Conservation (phyloP, 257 asterid genomes). For the Lithospermum erythrorhizon region DNA sequence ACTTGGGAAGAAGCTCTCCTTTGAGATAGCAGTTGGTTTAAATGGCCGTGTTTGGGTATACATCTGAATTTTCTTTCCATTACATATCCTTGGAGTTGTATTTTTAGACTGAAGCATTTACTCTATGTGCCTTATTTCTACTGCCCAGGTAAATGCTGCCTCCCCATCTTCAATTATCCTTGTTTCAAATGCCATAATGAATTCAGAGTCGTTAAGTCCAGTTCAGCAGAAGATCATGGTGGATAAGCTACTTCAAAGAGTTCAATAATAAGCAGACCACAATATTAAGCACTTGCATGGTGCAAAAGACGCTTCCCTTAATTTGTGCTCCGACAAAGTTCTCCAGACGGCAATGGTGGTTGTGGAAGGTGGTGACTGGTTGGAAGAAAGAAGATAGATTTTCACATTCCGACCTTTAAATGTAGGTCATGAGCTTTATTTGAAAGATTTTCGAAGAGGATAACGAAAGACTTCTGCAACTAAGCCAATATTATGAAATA, state of each 20-base stretch:
- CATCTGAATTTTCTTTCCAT: constrained; percentile 1
- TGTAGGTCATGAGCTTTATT: no score
- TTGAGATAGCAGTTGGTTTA: constrained; percentile 86
- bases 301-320: background rate
- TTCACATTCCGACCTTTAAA: no score
- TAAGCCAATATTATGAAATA: no score
- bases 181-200: constrained; percentile 74
- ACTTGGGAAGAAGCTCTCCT: constrained; percentile 87
- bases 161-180: constrained; percentile 54
- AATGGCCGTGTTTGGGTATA: constrained; percentile 97
- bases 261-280: constrained; percentile 31
- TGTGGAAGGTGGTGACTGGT: no score
- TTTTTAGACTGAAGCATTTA: constrained; percentile 1
- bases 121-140: constrained; percentile 4
- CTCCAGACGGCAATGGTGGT: no score
- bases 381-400: no score
- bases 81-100: constrained; percentile 1
- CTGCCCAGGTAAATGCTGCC: constrained; percentile 60
- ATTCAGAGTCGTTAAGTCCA: constrained; percentile 64
- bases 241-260: constrained; percentile 62
- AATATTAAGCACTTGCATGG: background rate
- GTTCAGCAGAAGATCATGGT: constrained; percentile 79
- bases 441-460: no score
- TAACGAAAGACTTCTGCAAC: no score
- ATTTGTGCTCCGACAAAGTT: no score